These are phyloP conservation scores for Tuber melanosporum DNA, from an alignment of 495 filamentous ascomycete species.

Conservation along the genomic window DNA sequence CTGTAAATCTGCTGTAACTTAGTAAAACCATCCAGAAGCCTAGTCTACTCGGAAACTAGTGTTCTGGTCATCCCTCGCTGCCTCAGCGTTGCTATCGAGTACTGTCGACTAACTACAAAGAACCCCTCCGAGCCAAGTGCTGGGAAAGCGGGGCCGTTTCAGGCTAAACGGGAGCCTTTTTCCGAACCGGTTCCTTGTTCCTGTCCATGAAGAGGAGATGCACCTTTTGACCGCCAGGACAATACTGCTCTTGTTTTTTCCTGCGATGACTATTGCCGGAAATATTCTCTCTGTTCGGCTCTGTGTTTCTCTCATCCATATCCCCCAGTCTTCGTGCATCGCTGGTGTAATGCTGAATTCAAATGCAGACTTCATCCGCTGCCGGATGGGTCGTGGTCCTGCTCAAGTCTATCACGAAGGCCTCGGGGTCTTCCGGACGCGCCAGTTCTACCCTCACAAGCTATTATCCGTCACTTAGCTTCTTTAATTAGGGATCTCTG, in stretches of 20 bases:
- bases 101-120: neutral
- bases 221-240: neutral
- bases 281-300: neutral
- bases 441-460: neutral
- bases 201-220: neutral
- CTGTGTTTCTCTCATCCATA: neutral
- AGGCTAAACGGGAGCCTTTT: neutral
- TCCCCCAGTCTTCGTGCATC: neutral
- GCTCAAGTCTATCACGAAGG: neutral
- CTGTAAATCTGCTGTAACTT: neutral
- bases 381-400: neutral
- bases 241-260: neutral
- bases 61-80: neutral
- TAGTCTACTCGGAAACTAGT: neutral
- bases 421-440: neutral
- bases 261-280: neutral
- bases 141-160: neutral
- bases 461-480: neutral
- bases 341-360: neutral
- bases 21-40: neutral
- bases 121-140: neutral
- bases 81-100: neutral
- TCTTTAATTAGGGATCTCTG: neutral
- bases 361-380: neutral
- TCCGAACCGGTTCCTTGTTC: neutral